phyloP scores from a whole-genome alignment of 1,284 basidiomycete species.

The Cerrena zonata region DNA sequence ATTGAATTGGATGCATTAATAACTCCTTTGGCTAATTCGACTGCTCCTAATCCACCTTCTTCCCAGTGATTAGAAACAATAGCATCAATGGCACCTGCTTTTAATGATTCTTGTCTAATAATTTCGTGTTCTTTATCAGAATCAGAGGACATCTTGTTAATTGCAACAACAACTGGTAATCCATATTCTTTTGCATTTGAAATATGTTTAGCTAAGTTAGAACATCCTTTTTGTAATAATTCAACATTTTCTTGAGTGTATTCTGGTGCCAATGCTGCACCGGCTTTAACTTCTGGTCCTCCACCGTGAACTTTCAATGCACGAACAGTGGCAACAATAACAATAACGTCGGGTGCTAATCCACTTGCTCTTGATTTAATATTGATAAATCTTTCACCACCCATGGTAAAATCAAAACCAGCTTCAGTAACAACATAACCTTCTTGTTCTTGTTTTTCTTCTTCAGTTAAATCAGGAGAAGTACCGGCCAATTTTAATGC shows the following conservation, averaged over 20 bases:
- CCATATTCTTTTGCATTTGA: conserved; percentile 94
- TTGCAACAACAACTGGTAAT: conserved; percentile 91
- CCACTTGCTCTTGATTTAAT: conserved; percentile 97
- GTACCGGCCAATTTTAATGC: conserved; percentile 95
- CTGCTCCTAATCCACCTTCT: conserved; percentile 83
- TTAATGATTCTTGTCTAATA: conserved; percentile 74
- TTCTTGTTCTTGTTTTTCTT: conserved; percentile 73
- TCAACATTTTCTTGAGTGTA: conserved; percentile 93
- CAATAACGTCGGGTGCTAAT: conserved; percentile 86
- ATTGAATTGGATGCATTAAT: conserved; percentile 80
- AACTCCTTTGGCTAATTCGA: conserved; percentile 82
- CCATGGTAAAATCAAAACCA: conserved; percentile 98
- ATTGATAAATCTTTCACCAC: conserved; percentile 99
- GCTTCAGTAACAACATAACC: conserved; percentile 98
- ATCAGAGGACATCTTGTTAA: conserved; percentile 95
- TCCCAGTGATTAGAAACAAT: conserved; percentile 97
- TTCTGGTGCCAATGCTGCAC: conserved; percentile 88
- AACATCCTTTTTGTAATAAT: conserved; percentile 86
- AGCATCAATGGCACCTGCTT: conserved; percentile 89
- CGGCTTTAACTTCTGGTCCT: conserved; percentile 93
- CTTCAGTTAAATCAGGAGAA: conserved; percentile 88
- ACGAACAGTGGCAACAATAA: conserved; percentile 95
- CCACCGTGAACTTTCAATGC: conserved; percentile 99
- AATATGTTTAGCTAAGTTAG: conserved; percentile 91
- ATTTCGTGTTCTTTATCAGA: conserved; percentile 86